Percentiles rank a stretch among this genome's conserved stretches.
Evolutionary conservation across 768 basidiomycete genomes (phyloP).

Genomic region (Trametes gibbosa): DNA sequence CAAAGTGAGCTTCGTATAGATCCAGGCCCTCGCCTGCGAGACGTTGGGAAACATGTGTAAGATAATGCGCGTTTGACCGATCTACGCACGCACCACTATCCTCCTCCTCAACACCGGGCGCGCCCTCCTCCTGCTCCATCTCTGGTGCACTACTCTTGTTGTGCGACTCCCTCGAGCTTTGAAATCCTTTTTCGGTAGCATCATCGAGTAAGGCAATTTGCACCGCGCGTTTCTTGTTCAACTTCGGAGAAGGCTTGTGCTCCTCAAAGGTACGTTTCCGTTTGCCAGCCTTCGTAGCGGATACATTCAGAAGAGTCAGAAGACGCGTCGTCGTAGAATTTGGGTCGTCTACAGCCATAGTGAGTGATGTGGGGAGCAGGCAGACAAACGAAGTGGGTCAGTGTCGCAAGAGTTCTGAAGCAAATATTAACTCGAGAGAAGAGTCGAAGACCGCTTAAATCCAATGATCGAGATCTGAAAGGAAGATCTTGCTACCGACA

Average conservation of each 20-base stretch:
- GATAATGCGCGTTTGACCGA: not conserved
- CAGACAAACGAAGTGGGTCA: too few relatives aligned
- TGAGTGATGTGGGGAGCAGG: not conserved
- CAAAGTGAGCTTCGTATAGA: constrained; percentile 76
- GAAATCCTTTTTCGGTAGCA: not conserved
- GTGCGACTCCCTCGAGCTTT: constrained; percentile 16
- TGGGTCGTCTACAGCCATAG: constrained; percentile 32
- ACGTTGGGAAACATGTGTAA: not conserved
- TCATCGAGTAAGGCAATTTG: constrained; percentile 11
- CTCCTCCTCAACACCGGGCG: constrained; percentile 18
- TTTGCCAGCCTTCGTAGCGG: constrained; percentile 70
- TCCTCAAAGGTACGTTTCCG: constrained; percentile 40
- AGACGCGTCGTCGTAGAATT: constrained; percentile 73
- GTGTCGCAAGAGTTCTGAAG: too few relatives aligned
- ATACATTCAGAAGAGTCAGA: constrained; percentile 86
- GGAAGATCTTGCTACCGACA: not conserved
- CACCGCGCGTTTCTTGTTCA: constrained; percentile 63
- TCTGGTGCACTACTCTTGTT: not conserved
- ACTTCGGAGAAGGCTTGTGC: constrained; percentile 46
- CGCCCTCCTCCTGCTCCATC: constrained; percentile 21
- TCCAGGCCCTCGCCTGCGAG: constrained; percentile 31
- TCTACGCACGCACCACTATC: constrained; percentile 10
- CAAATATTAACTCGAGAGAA: not conserved
- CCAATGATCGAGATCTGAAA: not conserved
- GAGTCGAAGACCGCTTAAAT: not conserved